Evolutionary conservation across 2,329 filamentous ascomycete genomes (phyloP).

Genomic region (Blumeria hordei): DNA sequence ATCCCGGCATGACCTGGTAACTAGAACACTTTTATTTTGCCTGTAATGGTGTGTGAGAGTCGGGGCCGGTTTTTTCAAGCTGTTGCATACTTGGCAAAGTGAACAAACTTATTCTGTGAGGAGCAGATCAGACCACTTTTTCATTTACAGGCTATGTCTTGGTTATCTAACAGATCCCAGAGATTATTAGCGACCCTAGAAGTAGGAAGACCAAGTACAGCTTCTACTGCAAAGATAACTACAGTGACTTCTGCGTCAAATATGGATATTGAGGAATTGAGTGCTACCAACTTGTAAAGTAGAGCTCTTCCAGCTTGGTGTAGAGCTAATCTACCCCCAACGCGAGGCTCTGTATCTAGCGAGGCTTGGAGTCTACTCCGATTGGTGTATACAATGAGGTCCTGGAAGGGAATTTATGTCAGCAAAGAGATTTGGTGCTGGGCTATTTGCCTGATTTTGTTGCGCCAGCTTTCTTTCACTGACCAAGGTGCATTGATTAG

Average conservation of each 20-base stretch:
- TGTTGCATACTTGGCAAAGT: neutral
- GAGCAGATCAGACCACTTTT: neutral
- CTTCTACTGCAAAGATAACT: neutral
- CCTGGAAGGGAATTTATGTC: neutral
- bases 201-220: neutral
- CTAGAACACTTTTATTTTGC: neutral
- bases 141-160: neutral
- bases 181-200: neutral
- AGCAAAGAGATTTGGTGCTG: neutral
- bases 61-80: neutral
- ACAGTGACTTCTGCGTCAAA: neutral
- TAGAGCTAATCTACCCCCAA: too few species aligned
- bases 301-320: too few species aligned
- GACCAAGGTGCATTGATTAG: neutral
- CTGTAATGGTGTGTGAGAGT: neutral
- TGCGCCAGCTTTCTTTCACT: too few species aligned
- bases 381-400: neutral
- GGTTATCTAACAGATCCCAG: neutral
- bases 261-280: neutral
- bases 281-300: too few species aligned
- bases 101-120: neutral
- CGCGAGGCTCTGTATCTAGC: too few species aligned
- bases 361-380: too few species aligned
- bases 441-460: neutral
- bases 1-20: neutral